Conservation (phyloP, 1,284 basidiomycete genomes). For the Ceratobasidium sp. region DNA sequence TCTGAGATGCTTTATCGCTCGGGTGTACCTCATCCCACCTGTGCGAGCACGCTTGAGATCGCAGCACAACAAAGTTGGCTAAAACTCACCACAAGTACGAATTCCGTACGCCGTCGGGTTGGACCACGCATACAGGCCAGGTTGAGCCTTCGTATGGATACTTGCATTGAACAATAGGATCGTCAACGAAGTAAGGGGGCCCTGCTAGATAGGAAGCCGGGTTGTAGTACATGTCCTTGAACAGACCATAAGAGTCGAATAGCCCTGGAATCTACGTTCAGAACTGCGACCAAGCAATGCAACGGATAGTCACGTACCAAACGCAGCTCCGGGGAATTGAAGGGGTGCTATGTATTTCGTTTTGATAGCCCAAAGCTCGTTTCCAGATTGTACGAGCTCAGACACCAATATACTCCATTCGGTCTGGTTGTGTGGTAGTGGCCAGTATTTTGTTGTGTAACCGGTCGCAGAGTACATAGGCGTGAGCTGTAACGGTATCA, state of each 20-base stretch:
- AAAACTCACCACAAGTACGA: slow-evolving; percentile 30
- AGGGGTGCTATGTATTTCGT: slow-evolving; percentile 48
- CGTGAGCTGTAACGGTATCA: slow-evolving; percentile 50
- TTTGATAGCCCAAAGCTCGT: slow-evolving; percentile 51
- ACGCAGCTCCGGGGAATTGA: slow-evolving; percentile 44
- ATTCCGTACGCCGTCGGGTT: neutral
- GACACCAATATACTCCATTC: slow-evolving; percentile 54
- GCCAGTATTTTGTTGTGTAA: slow-evolving; percentile 53
- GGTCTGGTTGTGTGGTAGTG: slow-evolving; percentile 49
- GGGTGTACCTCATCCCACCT: slow-evolving; percentile 31
- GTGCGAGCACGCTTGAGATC: no score
- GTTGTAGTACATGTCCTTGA: slow-evolving; percentile 33
- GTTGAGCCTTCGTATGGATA: slow-evolving; percentile 2
- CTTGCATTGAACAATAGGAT: neutral
- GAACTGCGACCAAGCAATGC: no score
- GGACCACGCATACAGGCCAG: neutral
- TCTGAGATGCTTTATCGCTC: neutral
- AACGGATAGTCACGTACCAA: neutral
- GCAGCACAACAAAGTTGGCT: no score
- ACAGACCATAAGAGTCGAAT: slow-evolving; percentile 24
- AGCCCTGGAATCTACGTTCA: neutral
- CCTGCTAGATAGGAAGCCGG: slow-evolving; percentile 9
- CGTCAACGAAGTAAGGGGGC: slow-evolving; percentile 9
- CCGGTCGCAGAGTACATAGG: slow-evolving; percentile 51
- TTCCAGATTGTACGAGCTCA: slow-evolving; percentile 51